A percentile compares a stretch with the other conserved stretches of the same genome.
These are phyloP conservation scores for Fusarium palustre DNA, from an alignment of 2,329 filamentous ascomycete species.

Conservation along the genomic window DNA sequence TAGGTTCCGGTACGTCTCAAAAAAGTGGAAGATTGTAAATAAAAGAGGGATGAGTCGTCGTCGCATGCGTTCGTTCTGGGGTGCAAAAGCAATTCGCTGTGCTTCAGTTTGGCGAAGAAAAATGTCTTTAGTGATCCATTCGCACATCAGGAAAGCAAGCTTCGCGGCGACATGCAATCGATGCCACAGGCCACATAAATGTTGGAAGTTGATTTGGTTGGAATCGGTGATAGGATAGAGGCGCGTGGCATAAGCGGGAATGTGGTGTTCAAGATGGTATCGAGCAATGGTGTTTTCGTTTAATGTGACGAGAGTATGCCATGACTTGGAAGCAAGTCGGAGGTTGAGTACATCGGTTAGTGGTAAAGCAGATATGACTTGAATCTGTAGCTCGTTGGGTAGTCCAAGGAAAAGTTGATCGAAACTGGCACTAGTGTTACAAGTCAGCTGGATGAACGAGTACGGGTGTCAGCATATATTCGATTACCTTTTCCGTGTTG, in stretches of 20 bases:
- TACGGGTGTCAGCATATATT: background rate
- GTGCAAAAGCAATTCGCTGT: slow-evolving; percentile 67
- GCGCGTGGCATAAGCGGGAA: slow-evolving; percentile 70
- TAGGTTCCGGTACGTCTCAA: slow-evolving; percentile 71
- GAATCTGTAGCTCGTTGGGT: slow-evolving; percentile 72
- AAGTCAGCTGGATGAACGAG: slow-evolving; percentile 5
- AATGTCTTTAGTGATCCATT: slow-evolving; percentile 74
- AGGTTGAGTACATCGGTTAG: slow-evolving; percentile 71
- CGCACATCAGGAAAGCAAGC: slow-evolving; percentile 70
- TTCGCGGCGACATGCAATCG: slow-evolving; percentile 73
- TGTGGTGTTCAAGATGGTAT: slow-evolving; percentile 69
- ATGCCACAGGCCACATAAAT: slow-evolving; percentile 74
- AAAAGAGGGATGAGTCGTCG: slow-evolving; percentile 71
- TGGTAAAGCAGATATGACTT: slow-evolving; percentile 70
- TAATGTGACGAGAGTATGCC: slow-evolving; percentile 68
- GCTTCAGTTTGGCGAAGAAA: slow-evolving; percentile 69
- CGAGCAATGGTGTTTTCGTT: slow-evolving; percentile 72
- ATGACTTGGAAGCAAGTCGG: slow-evolving; percentile 67
- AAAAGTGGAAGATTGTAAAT: slow-evolving; percentile 76
- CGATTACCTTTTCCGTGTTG: slow-evolving; percentile 52
- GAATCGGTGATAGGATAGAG: slow-evolving; percentile 67
- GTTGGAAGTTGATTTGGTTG: slow-evolving; percentile 65
- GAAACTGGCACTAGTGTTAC: slow-evolving; percentile 53
- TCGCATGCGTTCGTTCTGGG: slow-evolving; percentile 72
- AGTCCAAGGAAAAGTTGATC: slow-evolving; percentile 69